A percentile compares a stretch with the other conserved stretches of the same genome.
These are phyloP conservation scores for Ocimum tenuiflorum DNA, from an alignment of 257 asterid species.

Conservation along the genomic window DNA sequence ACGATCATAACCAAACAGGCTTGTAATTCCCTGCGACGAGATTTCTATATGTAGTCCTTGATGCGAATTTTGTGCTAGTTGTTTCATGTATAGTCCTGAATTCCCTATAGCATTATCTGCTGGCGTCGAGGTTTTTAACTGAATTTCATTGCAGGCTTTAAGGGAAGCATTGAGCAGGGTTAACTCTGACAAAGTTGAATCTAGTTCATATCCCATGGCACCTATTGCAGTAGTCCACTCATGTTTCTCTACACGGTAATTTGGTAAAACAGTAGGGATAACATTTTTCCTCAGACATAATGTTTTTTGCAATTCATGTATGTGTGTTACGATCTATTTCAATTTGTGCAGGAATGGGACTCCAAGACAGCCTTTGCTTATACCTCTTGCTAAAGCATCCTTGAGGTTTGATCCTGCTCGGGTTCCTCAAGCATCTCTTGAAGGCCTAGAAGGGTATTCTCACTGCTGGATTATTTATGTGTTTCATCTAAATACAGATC, in stretches of 20 bases:
- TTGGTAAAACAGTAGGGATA: background rate
- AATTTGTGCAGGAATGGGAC: conserved; percentile 67
- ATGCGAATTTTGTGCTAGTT: no score
- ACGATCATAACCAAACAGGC: no score
- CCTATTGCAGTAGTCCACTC: conserved; percentile 73
- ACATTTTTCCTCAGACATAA: background rate
- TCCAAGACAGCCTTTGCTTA: conserved; percentile 95
- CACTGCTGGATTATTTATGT: conserved; percentile 94
- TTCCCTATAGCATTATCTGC: background rate
- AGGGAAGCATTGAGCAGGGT: conserved; percentile 53
- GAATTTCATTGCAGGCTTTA: conserved; percentile 46
- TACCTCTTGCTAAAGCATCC: conserved; percentile 86
- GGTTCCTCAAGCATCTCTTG: conserved; percentile 78
- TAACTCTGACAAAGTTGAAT: conserved; percentile 29
- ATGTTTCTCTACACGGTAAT: conserved; percentile 86
- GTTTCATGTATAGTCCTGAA: background rate
- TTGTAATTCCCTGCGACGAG: no score
- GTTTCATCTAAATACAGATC: conserved; percentile 85
- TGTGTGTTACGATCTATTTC: background rate
- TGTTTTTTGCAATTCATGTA: background rate
- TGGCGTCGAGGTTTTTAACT: no score
- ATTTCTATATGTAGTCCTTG: no score
- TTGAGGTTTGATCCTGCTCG: conserved; percentile 57
- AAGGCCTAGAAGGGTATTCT: conserved; percentile 82
- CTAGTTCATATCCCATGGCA: conserved; percentile 65